phyloP scores from a whole-genome alignment of 345 rosid species.

The Salix suchowensis region DNA sequence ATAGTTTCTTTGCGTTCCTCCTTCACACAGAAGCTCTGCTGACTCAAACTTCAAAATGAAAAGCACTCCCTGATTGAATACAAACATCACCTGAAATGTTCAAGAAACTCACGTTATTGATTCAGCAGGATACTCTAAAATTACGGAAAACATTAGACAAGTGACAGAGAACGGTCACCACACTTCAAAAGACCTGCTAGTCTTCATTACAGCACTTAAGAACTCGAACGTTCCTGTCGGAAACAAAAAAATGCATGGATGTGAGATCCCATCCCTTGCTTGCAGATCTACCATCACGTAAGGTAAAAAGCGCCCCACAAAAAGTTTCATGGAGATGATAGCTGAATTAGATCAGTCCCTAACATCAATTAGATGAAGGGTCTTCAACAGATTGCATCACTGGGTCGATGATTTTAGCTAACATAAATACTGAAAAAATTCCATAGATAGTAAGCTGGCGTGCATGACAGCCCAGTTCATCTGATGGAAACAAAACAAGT shows the following conservation, averaged over 20 bases:
- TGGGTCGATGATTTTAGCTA: neutral
- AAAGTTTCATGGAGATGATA: neutral
- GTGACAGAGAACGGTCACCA: too few relatives aligned
- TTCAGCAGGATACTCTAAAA: too few relatives aligned
- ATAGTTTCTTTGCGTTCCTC: too few relatives aligned
- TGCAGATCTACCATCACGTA: neutral
- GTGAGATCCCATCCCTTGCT: neutral
- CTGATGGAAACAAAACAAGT: neutral
- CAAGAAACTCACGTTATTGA: too few relatives aligned
- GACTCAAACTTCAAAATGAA: too few relatives aligned
- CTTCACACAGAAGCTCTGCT: too few relatives aligned
- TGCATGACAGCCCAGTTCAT: neutral
- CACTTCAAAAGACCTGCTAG: too few relatives aligned
- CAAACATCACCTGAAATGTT: too few relatives aligned
- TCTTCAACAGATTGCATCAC: neutral
- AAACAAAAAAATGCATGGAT: neutral
- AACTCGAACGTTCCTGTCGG: neutral
- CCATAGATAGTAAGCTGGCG: neutral
- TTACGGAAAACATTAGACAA: too few relatives aligned
- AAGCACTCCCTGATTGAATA: too few relatives aligned
- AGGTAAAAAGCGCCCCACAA: neutral
- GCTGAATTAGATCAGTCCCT: slow-evolving; percentile 44
- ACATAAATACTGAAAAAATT: neutral
- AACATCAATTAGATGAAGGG: slow-evolving; percentile 39
- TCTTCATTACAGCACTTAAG: neutral